Conservation (phyloP, 78 protist species). For the Cavenderia fasciculata region DNA sequence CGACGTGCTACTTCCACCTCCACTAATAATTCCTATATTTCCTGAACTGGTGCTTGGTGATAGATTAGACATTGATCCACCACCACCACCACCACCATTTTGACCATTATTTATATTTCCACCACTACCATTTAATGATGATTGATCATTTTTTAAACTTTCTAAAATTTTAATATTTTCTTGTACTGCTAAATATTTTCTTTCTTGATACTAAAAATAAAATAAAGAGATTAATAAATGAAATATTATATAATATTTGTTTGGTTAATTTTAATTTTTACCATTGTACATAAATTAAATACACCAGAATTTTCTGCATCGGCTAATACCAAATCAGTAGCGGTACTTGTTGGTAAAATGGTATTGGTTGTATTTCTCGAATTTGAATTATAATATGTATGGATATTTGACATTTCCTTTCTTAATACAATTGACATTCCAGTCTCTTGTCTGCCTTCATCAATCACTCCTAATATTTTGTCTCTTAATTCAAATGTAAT, state of each 20-base stretch:
- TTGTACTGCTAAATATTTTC: conserved; percentile 1
- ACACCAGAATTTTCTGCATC: conserved; percentile 78
- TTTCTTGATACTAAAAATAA: conserved; percentile 45
- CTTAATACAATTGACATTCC: conserved; percentile 70
- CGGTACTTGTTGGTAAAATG: conserved; percentile 10
- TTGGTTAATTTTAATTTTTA: too few species aligned
- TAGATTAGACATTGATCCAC: too few species aligned
- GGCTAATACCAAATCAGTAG: conserved; percentile 63
- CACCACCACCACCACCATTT: too few species aligned
- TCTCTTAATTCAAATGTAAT: conserved; percentile 61
- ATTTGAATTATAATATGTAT: neutral
- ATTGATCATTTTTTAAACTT: too few species aligned
- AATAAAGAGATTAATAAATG: too few species aligned
- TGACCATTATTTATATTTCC: too few species aligned
- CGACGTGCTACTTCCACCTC: too few species aligned
- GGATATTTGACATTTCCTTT: conserved; percentile 34
- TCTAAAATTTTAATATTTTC: neutral
- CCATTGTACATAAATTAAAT: conserved; percentile 67
- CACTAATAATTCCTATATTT: too few species aligned
- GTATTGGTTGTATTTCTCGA: neutral
- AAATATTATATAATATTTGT: too few species aligned
- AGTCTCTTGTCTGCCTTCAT: conserved; percentile 72
- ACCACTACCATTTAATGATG: too few species aligned
- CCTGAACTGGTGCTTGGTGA: too few species aligned
- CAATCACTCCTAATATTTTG: conserved; percentile 19